Conservation (phyloP, 306 rosid species). For the Castanospermum australe region DNA sequence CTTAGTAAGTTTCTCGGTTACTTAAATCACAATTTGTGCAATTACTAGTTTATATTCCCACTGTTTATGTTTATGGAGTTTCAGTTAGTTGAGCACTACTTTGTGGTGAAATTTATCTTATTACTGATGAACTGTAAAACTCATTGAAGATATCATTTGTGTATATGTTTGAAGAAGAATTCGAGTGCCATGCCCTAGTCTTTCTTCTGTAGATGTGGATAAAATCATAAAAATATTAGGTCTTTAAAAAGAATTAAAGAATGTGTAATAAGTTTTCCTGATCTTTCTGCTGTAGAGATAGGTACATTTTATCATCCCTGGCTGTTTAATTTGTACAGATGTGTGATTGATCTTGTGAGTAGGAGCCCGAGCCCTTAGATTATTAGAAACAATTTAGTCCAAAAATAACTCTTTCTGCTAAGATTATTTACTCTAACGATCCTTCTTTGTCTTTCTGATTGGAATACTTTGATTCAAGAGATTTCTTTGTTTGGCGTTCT, state of each 20-base stretch:
- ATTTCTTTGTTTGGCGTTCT: background rate
- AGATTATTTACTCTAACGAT: background rate
- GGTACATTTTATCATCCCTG: background rate
- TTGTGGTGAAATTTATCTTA: constrained; percentile 14
- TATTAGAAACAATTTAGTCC: background rate
- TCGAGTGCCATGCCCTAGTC: background rate
- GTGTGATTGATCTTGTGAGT: background rate
- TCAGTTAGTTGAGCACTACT: constrained; percentile 20
- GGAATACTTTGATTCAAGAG: background rate
- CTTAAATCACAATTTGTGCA: background rate
- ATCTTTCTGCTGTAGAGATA: background rate
- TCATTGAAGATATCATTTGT: constrained; percentile 11
- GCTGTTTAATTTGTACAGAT: background rate
- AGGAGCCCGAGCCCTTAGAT: background rate
- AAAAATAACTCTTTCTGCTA: background rate
- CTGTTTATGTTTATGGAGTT: constrained; percentile 7
- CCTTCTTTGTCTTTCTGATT: background rate
- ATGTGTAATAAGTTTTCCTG: background rate
- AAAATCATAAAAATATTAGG: background rate
- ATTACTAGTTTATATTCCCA: constrained; percentile 18
- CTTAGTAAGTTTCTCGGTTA: constrained; percentile 59
- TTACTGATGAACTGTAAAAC: constrained; percentile 20
- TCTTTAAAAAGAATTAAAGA: background rate
- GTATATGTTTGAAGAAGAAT: constrained; percentile 7
- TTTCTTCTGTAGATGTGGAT: background rate